Evolutionary conservation across 1,284 basidiomycete species (phyloP), one percentile per base, ranked within the genome.

Genomic region (Termitomyces sp.): DNA sequence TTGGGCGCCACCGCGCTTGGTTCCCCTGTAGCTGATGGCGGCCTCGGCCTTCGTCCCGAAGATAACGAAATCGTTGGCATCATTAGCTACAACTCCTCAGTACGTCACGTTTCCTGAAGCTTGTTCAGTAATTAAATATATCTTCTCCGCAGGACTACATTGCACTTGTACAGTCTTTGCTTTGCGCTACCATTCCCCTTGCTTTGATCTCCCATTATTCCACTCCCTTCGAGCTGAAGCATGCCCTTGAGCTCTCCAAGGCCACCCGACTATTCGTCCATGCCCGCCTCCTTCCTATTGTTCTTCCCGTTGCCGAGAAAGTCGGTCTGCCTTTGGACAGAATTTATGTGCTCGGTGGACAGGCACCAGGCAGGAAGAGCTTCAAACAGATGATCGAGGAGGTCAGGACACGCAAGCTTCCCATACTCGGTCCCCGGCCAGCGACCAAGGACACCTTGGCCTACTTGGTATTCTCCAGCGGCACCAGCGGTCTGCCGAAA

Each of bases 401-500:
- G 14, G 74, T 72, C 18, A 66, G 64, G 44, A 60, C 53, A 14
- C 72, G 70, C 26, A 68, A 69, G 0, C 59, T 77, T 2, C 72
- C 78, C 5, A 63, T 70, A 2, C 60, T 79, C 1, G 67, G 69
- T 1, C 66, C 80, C 14, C 73, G 72, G 35, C 72, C 74, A 0
- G 84, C 79, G 0, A 71, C 62, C 30, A 74, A 71, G 33, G 68
- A 83, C 58, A 86, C 85, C 0, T 68, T 88, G 1, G 87, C 85
- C 0, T 88, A 89, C 65, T 68, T 91, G 1, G 67, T 86, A 0
- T 88, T 88, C 61, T 90, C 87, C 0, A 90, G 87, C 59, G 88
- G 87, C 30, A 90, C 88, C 0, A 88, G 78, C 53, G 88, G 88
- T 1, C 68, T 83, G 3, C 87, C 88, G 0, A 90, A 90, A 77